These are phyloP conservation scores for Backusella tuberculispora DNA, from an alignment of 192 early-diverging fungal genomes.

Conservation along the genomic window DNA sequence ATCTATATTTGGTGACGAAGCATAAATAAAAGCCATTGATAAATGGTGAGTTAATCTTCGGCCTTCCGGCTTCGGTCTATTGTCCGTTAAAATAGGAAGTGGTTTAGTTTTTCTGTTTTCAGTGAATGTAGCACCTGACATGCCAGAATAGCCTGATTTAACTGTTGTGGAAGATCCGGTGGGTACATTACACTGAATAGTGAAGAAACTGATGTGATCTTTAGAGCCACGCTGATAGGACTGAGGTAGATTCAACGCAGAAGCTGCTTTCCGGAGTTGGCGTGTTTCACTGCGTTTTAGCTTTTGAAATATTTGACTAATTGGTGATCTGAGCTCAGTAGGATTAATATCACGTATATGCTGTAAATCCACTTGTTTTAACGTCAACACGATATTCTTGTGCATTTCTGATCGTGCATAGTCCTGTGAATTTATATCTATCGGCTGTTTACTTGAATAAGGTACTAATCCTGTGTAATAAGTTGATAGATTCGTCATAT, in stretches of 20 bases:
- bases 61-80: neutral
- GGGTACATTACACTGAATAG: slow-evolving; percentile 23
- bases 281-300: slow-evolving; percentile 5
- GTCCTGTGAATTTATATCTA: slow-evolving; percentile 17
- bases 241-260: slow-evolving; percentile 23
- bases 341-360: slow-evolving; percentile 4
- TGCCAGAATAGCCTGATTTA: slow-evolving; percentile 2
- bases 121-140: neutral
- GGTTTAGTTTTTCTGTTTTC: neutral
- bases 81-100: neutral
- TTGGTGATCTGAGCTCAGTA: slow-evolving; percentile 18
- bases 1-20: neutral
- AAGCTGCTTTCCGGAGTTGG: slow-evolving; percentile 15
- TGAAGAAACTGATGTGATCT: slow-evolving; percentile 31
- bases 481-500: slow-evolving; percentile 23
- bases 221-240: slow-evolving; percentile 35
- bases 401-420: slow-evolving; percentile 28
- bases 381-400: slow-evolving; percentile 16
- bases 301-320: slow-evolving; percentile 25
- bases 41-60: neutral
- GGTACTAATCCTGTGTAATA: slow-evolving; percentile 33
- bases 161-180: slow-evolving; percentile 15
- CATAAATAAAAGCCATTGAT: slow-evolving; percentile 12
- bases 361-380: slow-evolving; percentile 26
- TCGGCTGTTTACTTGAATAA: slow-evolving; percentile 16